A percentile compares a stretch with the other conserved stretches of the same genome.
Conservation (phyloP, 2,329 filamentous ascomycete genomes). For the Eutypa lata region DNA sequence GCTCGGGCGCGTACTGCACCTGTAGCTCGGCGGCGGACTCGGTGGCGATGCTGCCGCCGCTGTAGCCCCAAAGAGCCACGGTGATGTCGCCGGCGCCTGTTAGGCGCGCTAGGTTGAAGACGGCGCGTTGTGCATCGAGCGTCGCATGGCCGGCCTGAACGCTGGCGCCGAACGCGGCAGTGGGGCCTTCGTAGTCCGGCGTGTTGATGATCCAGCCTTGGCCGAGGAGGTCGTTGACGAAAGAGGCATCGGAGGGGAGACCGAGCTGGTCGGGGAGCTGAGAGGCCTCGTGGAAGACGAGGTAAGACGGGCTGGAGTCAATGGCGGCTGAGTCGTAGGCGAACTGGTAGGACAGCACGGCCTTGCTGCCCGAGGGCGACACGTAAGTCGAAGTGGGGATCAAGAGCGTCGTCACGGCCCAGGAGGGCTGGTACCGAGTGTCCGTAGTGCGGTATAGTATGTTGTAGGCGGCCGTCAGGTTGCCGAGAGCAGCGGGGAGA, state of each 20-base stretch:
- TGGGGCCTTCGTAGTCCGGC: slow-evolving; percentile 44
- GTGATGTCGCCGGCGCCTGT: slow-evolving; percentile 18
- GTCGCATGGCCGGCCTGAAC: slow-evolving; percentile 13
- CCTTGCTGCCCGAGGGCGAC: slow-evolving; percentile 7
- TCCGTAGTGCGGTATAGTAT: slow-evolving; percentile 37
- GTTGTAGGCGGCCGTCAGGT: slow-evolving; percentile 24
- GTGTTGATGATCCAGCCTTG: slow-evolving; percentile 44
- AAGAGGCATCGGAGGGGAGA: slow-evolving; percentile 9
- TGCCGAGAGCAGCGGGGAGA: slow-evolving; percentile 9
- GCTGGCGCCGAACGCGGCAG: slow-evolving; percentile 23
- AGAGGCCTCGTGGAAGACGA: slow-evolving; percentile 6
- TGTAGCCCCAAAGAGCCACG: slow-evolving; percentile 51
- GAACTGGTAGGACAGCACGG: slow-evolving; percentile 37
- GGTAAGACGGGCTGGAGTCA: slow-evolving; percentile 36
- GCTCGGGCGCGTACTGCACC: slow-evolving; percentile 48
- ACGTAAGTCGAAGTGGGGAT: slow-evolving; percentile 9
- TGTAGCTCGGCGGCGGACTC: slow-evolving; percentile 53
- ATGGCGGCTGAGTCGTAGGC: slow-evolving; percentile 33
- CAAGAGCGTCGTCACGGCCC: slow-evolving; percentile 36
- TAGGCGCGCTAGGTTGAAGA: slow-evolving; percentile 4
- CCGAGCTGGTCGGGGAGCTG: slow-evolving; percentile 6
- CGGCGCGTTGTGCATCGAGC: slow-evolving; percentile 14
- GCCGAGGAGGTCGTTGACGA: slow-evolving; percentile 32
- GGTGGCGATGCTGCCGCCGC: slow-evolving; percentile 49
- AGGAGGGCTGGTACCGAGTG: slow-evolving; percentile 30